phyloP scores from a whole-genome alignment of 805 yeast species.

The Suhomyces emberorum region DNA sequence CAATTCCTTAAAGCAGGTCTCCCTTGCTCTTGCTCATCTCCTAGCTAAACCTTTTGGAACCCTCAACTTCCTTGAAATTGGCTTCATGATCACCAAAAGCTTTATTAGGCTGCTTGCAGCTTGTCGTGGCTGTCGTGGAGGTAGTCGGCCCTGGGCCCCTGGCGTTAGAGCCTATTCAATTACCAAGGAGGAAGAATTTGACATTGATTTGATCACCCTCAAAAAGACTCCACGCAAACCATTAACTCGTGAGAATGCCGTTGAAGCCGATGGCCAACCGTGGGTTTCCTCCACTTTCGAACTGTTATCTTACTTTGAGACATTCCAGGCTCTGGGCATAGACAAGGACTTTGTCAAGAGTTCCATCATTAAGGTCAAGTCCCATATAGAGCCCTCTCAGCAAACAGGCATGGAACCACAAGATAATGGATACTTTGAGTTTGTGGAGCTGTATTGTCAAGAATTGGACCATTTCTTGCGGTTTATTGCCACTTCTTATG shows the following conservation, averaged over 20 bases:
- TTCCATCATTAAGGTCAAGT: conserved; percentile 1
- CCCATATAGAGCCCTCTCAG: not conserved
- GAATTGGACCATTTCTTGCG: conserved; percentile 19
- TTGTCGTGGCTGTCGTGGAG: no score
- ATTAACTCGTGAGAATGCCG: not conserved
- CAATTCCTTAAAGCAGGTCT: no score
- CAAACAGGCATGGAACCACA: not conserved
- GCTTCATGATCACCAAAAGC: no score
- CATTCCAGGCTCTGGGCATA: not conserved
- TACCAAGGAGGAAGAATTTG: conserved; percentile 8
- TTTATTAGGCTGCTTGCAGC: no score
- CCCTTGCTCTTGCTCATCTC: no score
- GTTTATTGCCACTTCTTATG: conserved; percentile 20
- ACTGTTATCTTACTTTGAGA: conserved; percentile 1
- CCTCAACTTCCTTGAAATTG: no score
- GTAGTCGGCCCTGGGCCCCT: no score
- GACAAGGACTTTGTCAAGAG: not conserved
- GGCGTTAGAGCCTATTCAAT: conserved; percentile 5
- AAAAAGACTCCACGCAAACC: conserved; percentile 5
- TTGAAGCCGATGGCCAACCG: not conserved
- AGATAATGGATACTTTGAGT: conserved; percentile 11
- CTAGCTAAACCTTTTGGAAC: no score
- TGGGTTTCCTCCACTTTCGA: not conserved
- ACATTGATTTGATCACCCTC: conserved; percentile 11
- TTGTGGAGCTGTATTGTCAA: conserved; percentile 15